These are phyloP conservation scores for Rhododendron ferrugineum DNA, from an alignment of 148 eudicot species.

Conservation along the genomic window DNA sequence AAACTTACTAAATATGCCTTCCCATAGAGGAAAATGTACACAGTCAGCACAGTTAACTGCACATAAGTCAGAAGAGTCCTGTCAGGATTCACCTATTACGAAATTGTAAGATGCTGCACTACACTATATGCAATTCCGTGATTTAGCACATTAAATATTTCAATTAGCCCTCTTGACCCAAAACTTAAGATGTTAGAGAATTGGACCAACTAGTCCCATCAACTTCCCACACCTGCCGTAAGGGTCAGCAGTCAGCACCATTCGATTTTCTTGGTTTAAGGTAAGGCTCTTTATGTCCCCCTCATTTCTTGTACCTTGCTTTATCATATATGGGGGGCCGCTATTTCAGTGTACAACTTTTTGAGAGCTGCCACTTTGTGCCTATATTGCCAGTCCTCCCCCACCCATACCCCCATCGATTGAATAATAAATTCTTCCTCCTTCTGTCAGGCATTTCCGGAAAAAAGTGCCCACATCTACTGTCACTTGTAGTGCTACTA, in stretches of 20 bases:
- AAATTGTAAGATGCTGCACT: background rate
- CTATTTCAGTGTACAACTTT: background rate
- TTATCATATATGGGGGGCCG: background rate
- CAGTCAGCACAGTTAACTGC: conserved; percentile 98
- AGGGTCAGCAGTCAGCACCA: too few species aligned
- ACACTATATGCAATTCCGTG: background rate
- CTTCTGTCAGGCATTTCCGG: too few species aligned
- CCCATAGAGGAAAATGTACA: conserved; percentile 89
- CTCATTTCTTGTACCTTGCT: background rate
- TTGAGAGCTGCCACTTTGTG: background rate
- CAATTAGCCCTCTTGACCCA: background rate
- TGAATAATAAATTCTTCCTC: too few species aligned
- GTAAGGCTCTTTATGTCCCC: background rate
- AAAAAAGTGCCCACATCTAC: too few species aligned
- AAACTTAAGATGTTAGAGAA: background rate
- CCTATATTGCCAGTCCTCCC: background rate
- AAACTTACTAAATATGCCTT: conserved; percentile 80
- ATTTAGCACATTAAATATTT: background rate
- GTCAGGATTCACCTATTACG: conserved; percentile 3
- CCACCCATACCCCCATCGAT: background rate
- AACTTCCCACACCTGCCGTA: too few species aligned
- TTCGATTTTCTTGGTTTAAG: too few species aligned
- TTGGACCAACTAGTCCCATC: too few species aligned
- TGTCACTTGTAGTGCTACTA: too few species aligned
- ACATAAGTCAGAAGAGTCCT: conserved; percentile 15